These are phyloP conservation scores for Colletotrichum destructivum DNA, from an alignment of 2,329 filamentous ascomycete species.

Conservation along the genomic window DNA sequence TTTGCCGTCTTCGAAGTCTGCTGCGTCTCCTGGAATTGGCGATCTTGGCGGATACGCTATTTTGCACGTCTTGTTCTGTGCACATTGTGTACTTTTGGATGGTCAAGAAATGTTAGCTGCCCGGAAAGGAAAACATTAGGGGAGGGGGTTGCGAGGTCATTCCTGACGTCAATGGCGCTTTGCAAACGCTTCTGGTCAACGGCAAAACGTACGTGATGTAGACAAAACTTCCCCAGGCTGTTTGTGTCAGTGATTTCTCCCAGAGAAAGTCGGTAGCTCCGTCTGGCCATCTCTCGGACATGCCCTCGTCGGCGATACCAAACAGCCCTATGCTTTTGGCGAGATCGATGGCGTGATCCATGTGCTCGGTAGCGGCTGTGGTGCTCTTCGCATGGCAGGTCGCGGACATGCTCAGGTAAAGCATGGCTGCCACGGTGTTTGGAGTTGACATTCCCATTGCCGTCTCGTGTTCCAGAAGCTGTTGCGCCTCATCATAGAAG, in stretches of 20 bases:
- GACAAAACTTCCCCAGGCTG: constrained; percentile 34
- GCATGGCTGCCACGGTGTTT: constrained; percentile 12
- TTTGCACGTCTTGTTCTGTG: constrained; percentile 20
- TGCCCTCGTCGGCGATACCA: background rate
- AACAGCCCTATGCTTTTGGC: constrained; percentile 23
- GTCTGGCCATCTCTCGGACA: constrained; percentile 5
- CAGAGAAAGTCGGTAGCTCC: constrained; percentile 2
- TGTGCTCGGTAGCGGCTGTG: background rate
- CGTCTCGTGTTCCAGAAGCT: background rate
- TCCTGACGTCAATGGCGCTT: background rate
- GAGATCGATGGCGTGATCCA: constrained; percentile 22
- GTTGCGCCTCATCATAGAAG: constrained; percentile 20
- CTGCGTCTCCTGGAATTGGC: constrained; percentile 16
- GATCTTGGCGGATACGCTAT: constrained; percentile 13
- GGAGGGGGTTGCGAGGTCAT: background rate
- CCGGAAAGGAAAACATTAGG: too few relatives aligned
- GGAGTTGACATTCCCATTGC: constrained; percentile 1
- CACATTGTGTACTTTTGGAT: constrained; percentile 21
- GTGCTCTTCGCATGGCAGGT: constrained; percentile 19
- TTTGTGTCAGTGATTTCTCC: constrained; percentile 12
- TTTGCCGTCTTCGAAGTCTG: background rate
- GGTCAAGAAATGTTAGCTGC: background rate
- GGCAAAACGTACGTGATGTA: constrained; percentile 31
- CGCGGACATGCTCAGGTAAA: constrained; percentile 31
- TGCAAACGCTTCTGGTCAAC: background rate